Conservation (phyloP, 495 filamentous ascomycete genomes). For the Cercophora samala region DNA sequence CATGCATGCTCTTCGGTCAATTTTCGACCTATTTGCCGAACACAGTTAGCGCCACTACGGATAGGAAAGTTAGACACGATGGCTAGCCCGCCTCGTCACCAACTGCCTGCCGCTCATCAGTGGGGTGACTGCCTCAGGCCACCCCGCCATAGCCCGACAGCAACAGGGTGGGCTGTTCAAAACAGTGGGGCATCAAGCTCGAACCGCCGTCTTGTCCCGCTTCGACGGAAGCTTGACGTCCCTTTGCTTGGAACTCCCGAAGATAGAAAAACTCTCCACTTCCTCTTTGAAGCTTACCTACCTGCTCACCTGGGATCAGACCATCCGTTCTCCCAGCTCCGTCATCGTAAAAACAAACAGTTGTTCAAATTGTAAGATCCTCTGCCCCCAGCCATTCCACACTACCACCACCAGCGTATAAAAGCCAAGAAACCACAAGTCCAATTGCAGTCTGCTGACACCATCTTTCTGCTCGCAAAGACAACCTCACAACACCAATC, state of each 20-base stretch:
- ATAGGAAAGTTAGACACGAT: too few species aligned
- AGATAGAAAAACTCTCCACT: slow-evolving; percentile 10
- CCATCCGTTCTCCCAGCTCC: not conserved
- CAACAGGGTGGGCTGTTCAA: not conserved
- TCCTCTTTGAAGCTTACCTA: not conserved
- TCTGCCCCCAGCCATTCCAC: too few species aligned
- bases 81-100: too few species aligned
- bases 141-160: not conserved
- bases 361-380: not conserved
- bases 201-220: slow-evolving; percentile 9
- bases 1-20: too few species aligned
- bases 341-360: not conserved
- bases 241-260: slow-evolving; percentile 5
- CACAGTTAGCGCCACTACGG: too few species aligned
- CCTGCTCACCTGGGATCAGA: slow-evolving; percentile 4
- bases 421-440: not conserved
- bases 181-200: slow-evolving; percentile 2
- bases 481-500: slow-evolving; percentile 17
- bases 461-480: not conserved
- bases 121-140: slow-evolving; percentile 5
- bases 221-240: slow-evolving; percentile 21
- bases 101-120: not conserved
- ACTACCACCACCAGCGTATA: not conserved
- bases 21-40: too few species aligned
- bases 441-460: not conserved